phyloP scores from a whole-genome alignment of 208 protist species.

The Trypanosoma cruzi region DNA sequence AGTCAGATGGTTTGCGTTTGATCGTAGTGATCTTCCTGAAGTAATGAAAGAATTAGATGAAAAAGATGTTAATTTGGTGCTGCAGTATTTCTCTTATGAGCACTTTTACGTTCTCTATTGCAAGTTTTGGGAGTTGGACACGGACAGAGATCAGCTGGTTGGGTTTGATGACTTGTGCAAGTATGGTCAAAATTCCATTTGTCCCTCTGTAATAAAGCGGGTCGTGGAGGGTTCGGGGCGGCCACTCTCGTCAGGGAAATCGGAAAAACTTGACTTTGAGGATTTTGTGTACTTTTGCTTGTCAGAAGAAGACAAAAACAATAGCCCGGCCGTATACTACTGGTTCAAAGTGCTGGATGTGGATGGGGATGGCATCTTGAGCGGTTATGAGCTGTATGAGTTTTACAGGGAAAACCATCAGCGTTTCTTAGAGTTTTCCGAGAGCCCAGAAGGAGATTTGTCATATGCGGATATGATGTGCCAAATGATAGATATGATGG shows the following conservation, averaged over 20 bases:
- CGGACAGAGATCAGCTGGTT: slow-evolving; percentile 93
- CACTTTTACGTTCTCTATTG: slow-evolving; percentile 99
- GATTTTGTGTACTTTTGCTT: slow-evolving; percentile 97
- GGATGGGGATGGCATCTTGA: slow-evolving; percentile 95
- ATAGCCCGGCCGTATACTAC: slow-evolving; percentile 89
- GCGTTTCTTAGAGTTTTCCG: slow-evolving; percentile 79
- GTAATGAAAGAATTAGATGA: slow-evolving; percentile 78
- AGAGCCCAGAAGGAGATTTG: slow-evolving; percentile 60
- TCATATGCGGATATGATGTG: slow-evolving; percentile 92
- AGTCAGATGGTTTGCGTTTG: slow-evolving; percentile 88
- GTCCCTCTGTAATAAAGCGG: slow-evolving; percentile 71
- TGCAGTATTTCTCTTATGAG: slow-evolving; percentile 98
- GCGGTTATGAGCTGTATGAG: slow-evolving; percentile 92
- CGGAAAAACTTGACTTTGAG: slow-evolving; percentile 88
- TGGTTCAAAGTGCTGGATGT: slow-evolving; percentile 95
- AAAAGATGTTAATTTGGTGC: slow-evolving; percentile 88
- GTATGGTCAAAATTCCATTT: slow-evolving; percentile 83
- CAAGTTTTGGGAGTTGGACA: slow-evolving; percentile 99
- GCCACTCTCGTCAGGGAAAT: slow-evolving; percentile 49
- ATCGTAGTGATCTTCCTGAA: slow-evolving; percentile 84
- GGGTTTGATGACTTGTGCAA: slow-evolving; percentile 86
- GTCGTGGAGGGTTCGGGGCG: slow-evolving; percentile 77
- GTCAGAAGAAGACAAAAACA: slow-evolving; percentile 97
- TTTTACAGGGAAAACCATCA: slow-evolving; percentile 94
- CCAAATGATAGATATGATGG: slow-evolving; percentile 96